A percentile compares a stretch with the other conserved stretches of the same genome.
Evolutionary conservation across 805 yeast genomes (phyloP).

Genomic region (Kurtzmaniella cleridarum): DNA sequence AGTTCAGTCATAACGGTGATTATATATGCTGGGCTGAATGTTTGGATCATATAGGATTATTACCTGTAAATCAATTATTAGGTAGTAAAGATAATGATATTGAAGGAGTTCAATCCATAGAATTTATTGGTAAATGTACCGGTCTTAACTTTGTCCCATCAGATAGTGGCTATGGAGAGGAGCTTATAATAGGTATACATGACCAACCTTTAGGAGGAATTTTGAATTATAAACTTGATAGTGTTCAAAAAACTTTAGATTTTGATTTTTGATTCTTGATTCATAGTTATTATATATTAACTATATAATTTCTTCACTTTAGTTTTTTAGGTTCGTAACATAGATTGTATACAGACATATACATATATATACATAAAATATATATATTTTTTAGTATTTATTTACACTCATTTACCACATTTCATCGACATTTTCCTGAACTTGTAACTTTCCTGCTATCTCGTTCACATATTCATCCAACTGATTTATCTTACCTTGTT

Average conservation of each 20-base stretch:
- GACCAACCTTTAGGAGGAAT: conserved; percentile 57
- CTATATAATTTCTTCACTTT: too few species aligned
- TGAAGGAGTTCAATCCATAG: conserved; percentile 40
- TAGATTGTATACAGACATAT: neutral
- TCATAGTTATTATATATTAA: neutral
- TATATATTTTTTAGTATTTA: conserved; percentile 1
- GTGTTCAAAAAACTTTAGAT: conserved; percentile 30
- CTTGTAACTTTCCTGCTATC: conserved; percentile 33
- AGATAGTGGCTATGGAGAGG: conserved; percentile 41
- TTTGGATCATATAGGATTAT: conserved; percentile 50
- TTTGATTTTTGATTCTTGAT: conserved; percentile 31
- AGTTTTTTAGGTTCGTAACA: too few species aligned
- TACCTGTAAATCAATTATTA: conserved; percentile 31
- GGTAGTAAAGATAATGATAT: conserved; percentile 7
- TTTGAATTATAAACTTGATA: conserved; percentile 39
- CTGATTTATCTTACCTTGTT: conserved; percentile 21
- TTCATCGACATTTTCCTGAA: conserved; percentile 33
- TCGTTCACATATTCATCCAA: conserved; percentile 29
- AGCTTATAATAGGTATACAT: conserved; percentile 48
- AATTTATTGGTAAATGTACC: conserved; percentile 53
- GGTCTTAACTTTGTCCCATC: conserved; percentile 46
- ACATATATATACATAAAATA: neutral
- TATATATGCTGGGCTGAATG: conserved; percentile 53
- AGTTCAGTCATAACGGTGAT: conserved; percentile 42
- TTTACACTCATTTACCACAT: conserved; percentile 31